A percentile compares a stretch with the other conserved stretches of the same genome.
phyloP scores from a whole-genome alignment of 2,329 filamentous ascomycete genomes.

The Macrophomina phaseolina region DNA sequence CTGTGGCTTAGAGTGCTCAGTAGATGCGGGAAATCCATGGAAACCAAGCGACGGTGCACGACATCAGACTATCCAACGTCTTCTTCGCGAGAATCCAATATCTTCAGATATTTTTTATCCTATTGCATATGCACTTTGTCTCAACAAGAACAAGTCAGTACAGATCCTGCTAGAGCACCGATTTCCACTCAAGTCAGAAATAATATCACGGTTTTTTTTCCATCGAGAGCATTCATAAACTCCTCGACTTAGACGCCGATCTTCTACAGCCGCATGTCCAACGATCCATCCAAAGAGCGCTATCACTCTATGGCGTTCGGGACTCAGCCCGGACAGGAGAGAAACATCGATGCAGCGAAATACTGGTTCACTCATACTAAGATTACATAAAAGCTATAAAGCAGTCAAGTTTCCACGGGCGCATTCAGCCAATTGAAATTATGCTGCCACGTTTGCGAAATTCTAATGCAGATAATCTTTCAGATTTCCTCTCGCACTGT shows the following conservation, averaged over 20 bases:
- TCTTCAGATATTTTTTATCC: neutral
- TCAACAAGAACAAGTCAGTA: neutral
- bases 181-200: neutral
- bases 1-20: neutral
- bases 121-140: neutral
- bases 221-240: no score
- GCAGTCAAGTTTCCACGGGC: neutral
- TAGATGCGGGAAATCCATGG: no score
- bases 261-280: no score
- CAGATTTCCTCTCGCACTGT: neutral
- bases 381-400: neutral
- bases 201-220: no score
- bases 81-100: neutral
- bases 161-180: neutral
- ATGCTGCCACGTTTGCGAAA: neutral
- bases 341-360: no score
- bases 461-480: neutral
- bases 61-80: neutral
- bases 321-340: no score
- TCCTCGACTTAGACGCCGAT: no score
- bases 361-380: neutral
- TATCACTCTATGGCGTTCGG: no score
- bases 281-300: no score
- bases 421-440: neutral
- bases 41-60: neutral